Conservation (phyloP, 768 basidiomycete species). For the Suillus variegatus region DNA sequence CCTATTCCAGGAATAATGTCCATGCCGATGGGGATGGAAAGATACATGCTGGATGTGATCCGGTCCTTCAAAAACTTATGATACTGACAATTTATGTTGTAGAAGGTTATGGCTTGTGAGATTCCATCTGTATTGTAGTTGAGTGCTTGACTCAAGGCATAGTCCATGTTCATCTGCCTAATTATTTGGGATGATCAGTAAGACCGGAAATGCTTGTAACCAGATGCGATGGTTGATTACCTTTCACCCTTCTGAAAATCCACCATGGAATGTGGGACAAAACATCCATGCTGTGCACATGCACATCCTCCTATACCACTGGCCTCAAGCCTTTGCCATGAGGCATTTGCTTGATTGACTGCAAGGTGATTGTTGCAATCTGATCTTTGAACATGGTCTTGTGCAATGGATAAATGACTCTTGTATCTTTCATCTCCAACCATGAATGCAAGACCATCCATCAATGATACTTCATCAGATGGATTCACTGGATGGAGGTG, state of each 20-base stretch:
- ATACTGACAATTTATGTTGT: slow-evolving; percentile 34
- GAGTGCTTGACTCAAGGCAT: slow-evolving; percentile 24
- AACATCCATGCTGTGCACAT: slow-evolving; percentile 34
- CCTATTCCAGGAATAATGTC: slow-evolving; percentile 7
- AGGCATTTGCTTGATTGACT: slow-evolving; percentile 13
- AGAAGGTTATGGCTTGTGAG: slow-evolving; percentile 16
- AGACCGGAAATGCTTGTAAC: background rate
- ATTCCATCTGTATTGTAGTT: slow-evolving; percentile 12
- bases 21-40: slow-evolving; percentile 1
- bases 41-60: background rate
- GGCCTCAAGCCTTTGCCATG: slow-evolving; percentile 17
- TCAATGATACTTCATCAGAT: background rate
- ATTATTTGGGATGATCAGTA: background rate
- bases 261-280: slow-evolving; percentile 30
- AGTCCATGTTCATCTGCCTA: slow-evolving; percentile 33
- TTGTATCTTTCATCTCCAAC: background rate
- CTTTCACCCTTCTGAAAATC: slow-evolving; percentile 35
- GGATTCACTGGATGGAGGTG: background rate
- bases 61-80: background rate
- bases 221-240: slow-evolving; percentile 12
- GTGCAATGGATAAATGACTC: background rate
- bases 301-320: slow-evolving; percentile 34
- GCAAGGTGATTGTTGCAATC: slow-evolving; percentile 22
- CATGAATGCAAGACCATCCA: background rate
- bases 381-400: slow-evolving; percentile 10